Base-by-base conservation (phyloP, 2,329 filamentous ascomycete genomes). In the Hypocrella siamensis region DNA sequence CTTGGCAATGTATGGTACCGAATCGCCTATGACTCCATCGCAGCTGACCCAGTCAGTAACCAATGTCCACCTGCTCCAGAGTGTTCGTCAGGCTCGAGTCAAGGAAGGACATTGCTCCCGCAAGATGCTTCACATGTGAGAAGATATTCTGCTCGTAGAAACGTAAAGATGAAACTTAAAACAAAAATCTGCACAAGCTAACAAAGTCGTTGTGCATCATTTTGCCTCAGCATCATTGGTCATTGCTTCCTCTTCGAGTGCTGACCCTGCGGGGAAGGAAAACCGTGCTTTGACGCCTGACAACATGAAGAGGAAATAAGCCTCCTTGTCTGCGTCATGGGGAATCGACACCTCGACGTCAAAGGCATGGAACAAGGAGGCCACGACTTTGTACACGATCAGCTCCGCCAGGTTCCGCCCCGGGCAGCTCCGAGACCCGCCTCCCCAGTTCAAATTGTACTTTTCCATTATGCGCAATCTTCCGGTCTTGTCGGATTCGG, bases 301-400 rank as follows among this genome's bases (percentile, higher is more conserved):
- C 40, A 67, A 37, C 57, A 69, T 66, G 1, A 62, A 64, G 45
- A 70, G 46, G 34, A 69, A 70, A 33, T 68, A 69, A 7, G 58
- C 58, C 3, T 49, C 52, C 27, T 56, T 54, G 2, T 57, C 45
- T 3, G 54, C 44, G 3, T 61, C 54, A 0, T 41, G 38, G 1
- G 61, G 61, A 38, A 62, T 41, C 6, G 28, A 40, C 3, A 58
- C 48, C 32, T 59, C 44, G 0, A 69, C 44, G 5, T 61, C 53
- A 33, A 70, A 70, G 26, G 56, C 51, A 5, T 46, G 44, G 3
- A 67, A 33, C 12, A 71, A 35, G 0, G 51, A 45, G 0, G 56
- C 45, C 1, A 68, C 47, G 0, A 56, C 47, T 40, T 65, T 67
- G 31, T 48, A 51, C 0, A 70, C 48, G 3, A 69, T 46, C 34